Evolutionary conservation across 2,329 filamentous ascomycete genomes (phyloP).

Genomic region (Grosmannia clavigera): DNA sequence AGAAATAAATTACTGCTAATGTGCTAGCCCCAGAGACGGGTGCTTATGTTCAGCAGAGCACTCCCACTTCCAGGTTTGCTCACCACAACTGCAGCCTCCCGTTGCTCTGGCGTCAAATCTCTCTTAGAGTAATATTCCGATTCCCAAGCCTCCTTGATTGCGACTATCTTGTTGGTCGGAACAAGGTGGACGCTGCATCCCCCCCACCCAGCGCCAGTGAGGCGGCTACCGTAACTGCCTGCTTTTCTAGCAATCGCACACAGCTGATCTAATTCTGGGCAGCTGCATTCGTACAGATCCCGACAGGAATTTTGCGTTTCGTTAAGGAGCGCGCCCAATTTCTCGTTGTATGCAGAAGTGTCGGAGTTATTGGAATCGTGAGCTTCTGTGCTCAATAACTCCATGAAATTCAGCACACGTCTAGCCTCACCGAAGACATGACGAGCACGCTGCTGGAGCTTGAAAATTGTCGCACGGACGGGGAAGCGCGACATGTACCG

Average conservation of each 20-base stretch:
- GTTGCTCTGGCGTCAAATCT: slow-evolving; percentile 54
- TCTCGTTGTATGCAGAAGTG: slow-evolving; percentile 48
- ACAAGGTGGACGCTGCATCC: slow-evolving; percentile 93
- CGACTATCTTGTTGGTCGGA: slow-evolving; percentile 66
- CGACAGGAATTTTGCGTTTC: slow-evolving; percentile 80
- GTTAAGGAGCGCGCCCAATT: slow-evolving; percentile 76
- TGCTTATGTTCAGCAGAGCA: slow-evolving; percentile 32
- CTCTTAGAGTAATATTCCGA: slow-evolving; percentile 70
- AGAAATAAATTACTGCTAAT: no score
- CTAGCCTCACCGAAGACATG: slow-evolving; percentile 88
- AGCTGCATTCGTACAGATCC: slow-evolving; percentile 82
- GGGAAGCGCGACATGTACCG: slow-evolving; percentile 81
- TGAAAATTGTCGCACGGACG: slow-evolving; percentile 76
- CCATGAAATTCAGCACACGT: slow-evolving; percentile 73
- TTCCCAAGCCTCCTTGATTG: slow-evolving; percentile 65
- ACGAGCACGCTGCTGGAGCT: slow-evolving; percentile 72
- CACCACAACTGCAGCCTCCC: slow-evolving; percentile 71
- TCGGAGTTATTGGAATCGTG: slow-evolving; percentile 38
- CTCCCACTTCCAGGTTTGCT: slow-evolving; percentile 74
- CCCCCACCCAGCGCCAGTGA: slow-evolving; percentile 94
- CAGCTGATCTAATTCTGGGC: slow-evolving; percentile 80
- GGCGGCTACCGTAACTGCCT: slow-evolving; percentile 70
- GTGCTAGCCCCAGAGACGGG: neutral
- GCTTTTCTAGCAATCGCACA: slow-evolving; percentile 66
- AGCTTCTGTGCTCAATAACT: slow-evolving; percentile 48